phyloP scores from a whole-genome alignment of 1,139 yeast genomes.

The Pichia kudriavzevii region DNA sequence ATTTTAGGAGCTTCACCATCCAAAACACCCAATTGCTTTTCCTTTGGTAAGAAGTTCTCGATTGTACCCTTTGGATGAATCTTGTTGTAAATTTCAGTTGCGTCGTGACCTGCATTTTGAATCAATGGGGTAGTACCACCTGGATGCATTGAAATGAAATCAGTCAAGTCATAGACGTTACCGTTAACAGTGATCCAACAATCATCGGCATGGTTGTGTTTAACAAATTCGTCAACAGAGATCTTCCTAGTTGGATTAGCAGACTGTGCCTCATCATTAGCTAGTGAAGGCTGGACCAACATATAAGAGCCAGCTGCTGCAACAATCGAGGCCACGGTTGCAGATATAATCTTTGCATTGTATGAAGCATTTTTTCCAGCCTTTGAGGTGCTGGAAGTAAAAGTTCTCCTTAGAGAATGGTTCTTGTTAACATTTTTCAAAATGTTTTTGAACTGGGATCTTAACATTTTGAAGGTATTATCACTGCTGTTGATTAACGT shows the following conservation, averaged over 20 bases:
- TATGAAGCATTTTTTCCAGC: neutral
- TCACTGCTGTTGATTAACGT: too few species aligned
- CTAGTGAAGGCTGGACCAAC: slow-evolving; percentile 6
- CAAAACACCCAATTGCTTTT: slow-evolving; percentile 29
- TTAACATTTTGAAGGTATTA: slow-evolving; percentile 13
- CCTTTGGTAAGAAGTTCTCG: slow-evolving; percentile 30
- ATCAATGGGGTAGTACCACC: slow-evolving; percentile 77
- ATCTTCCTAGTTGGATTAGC: slow-evolving; percentile 12
- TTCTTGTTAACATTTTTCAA: slow-evolving; percentile 6
- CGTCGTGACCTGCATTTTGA: slow-evolving; percentile 85
- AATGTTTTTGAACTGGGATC: slow-evolving; percentile 10
- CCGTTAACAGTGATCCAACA: slow-evolving; percentile 90
- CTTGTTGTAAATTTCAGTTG: slow-evolving; percentile 74
- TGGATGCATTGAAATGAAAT: slow-evolving; percentile 73
- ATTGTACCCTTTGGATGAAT: slow-evolving; percentile 65
- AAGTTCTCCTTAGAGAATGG: slow-evolving; percentile 5
- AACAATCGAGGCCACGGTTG: slow-evolving; percentile 9
- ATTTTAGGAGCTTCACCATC: slow-evolving; percentile 31
- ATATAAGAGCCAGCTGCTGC: slow-evolving; percentile 10
- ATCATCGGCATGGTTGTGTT: slow-evolving; percentile 57
- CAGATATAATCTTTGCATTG: slow-evolving; percentile 3
- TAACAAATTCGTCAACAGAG: slow-evolving; percentile 46
- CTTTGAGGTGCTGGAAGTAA: neutral
- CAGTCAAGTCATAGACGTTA: slow-evolving; percentile 76
- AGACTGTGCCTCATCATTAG: slow-evolving; percentile 14